These are phyloP conservation scores for Hysterium pulicare DNA, from an alignment of 2,329 filamentous ascomycete species.

Conservation along the genomic window DNA sequence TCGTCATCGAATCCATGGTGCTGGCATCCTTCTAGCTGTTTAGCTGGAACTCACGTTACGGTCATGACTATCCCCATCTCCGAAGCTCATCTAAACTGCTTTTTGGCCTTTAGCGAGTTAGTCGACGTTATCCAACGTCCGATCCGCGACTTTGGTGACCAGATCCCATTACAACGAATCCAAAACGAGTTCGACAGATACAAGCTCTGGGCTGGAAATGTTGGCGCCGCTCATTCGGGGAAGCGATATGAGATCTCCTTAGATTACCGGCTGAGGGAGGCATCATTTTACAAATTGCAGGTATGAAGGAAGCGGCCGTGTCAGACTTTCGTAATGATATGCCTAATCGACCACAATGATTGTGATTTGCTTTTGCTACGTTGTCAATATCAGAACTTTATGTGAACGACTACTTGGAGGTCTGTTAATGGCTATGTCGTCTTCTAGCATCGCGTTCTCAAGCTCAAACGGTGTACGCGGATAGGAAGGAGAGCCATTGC, in stretches of 20 bases:
- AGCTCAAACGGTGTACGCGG: no score
- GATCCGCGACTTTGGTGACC: not conserved
- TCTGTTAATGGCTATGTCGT: no score
- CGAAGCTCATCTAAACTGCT: conserved; percentile 2
- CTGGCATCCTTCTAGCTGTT: no score
- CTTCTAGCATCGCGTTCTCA: no score
- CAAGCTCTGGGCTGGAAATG: conserved; percentile 16
- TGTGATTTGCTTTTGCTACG: no score
- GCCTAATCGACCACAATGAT: not conserved
- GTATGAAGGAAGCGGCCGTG: no score
- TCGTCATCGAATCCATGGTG: no score
- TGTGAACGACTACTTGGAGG: no score
- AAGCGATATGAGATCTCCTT: conserved; percentile 11
- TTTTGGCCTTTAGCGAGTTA: conserved; percentile 2
- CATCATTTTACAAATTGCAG: conserved; percentile 14
- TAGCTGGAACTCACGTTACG: no score
- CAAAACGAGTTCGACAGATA: conserved; percentile 16
- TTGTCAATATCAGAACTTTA: no score
- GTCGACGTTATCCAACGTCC: not conserved
- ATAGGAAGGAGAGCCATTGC: no score
- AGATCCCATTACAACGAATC: conserved; percentile 3
- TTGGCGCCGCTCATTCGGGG: conserved; percentile 13
- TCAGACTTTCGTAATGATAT: no score
- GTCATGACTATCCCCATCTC: not conserved
- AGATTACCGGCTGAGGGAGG: conserved; percentile 16